phyloP scores from a whole-genome alignment of 768 basidiomycete species.

The Lentinus brumalis region DNA sequence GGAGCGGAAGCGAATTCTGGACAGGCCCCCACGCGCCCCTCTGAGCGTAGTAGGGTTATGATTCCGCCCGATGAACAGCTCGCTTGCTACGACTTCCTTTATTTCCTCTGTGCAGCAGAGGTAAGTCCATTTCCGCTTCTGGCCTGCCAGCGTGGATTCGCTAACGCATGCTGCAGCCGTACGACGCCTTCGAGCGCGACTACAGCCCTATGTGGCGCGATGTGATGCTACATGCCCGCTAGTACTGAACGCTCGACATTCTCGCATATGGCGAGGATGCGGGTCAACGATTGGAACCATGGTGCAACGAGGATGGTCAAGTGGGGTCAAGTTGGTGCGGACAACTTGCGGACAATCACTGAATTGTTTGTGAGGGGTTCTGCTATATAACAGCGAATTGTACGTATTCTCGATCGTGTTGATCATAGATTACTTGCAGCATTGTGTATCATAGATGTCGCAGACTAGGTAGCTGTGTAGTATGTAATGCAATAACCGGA shows the following conservation, averaged over 20 bases:
- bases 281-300: slow-evolving; percentile 64
- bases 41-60: slow-evolving; percentile 17
- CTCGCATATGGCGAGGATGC: slow-evolving; percentile 59
- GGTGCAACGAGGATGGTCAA: slow-evolving; percentile 51
- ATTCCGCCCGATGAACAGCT: slow-evolving; percentile 38
- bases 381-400: too few relatives aligned
- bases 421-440: too few relatives aligned
- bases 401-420: too few relatives aligned
- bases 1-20: slow-evolving; percentile 22
- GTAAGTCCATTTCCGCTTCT: slow-evolving; percentile 17
- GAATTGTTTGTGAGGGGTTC: too few relatives aligned
- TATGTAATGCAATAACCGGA: too few relatives aligned
- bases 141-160: background rate
- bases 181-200: slow-evolving; percentile 31
- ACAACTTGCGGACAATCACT: too few relatives aligned
- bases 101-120: slow-evolving; percentile 33
- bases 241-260: slow-evolving; percentile 73
- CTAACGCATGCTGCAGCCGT: slow-evolving; percentile 21
- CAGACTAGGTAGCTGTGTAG: too few relatives aligned
- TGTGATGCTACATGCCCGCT: slow-evolving; percentile 34
- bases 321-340: slow-evolving; percentile 57
- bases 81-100: slow-evolving; percentile 39
- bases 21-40: slow-evolving; percentile 20
- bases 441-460: too few relatives aligned
- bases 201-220: slow-evolving; percentile 37